A percentile compares a stretch with the other conserved stretches of the same genome.
Evolutionary conservation across 2,329 filamentous ascomycete species (phyloP).

Genomic region (Ascochyta viciae-villosae): DNA sequence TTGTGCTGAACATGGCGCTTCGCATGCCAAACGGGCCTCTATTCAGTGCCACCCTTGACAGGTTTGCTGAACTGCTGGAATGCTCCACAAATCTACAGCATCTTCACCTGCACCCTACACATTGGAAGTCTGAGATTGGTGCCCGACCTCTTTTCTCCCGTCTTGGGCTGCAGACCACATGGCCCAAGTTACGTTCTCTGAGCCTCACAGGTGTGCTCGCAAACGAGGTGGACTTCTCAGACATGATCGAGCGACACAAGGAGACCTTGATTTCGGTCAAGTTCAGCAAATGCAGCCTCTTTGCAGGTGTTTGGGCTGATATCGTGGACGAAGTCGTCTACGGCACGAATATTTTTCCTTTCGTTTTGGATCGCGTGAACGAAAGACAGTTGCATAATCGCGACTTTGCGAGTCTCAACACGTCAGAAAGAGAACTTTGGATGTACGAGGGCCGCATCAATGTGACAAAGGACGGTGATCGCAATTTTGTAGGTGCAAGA

Average conservation of each 20-base stretch:
- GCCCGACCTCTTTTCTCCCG: conserved; percentile 10
- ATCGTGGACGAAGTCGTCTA: conserved; percentile 37
- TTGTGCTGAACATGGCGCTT: conserved; percentile 26
- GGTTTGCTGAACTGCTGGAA: conserved; percentile 25
- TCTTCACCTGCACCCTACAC: conserved; percentile 25
- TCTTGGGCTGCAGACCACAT: conserved; percentile 28
- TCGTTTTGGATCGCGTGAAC: conserved; percentile 30
- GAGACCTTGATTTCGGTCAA: conserved; percentile 24
- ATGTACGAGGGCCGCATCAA: conserved; percentile 22
- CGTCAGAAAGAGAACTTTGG: conserved; percentile 7
- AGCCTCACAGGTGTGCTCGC: conserved; percentile 31
- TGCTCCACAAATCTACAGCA: conserved; percentile 27
- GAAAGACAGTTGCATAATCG: conserved; percentile 11
- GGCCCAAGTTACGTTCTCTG: conserved; percentile 32
- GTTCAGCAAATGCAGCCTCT: conserved; percentile 26
- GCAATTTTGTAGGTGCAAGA: conserved; percentile 21
- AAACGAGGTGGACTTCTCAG: conserved; percentile 22
- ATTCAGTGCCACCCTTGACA: conserved; percentile 13
- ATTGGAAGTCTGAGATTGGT: conserved; percentile 10
- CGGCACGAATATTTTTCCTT: conserved; percentile 23
- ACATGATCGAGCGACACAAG: conserved; percentile 30
- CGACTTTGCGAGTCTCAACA: background rate
- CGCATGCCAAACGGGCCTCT: background rate
- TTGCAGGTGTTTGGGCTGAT: conserved; percentile 32
- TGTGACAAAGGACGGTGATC: conserved; percentile 13